Evolutionary conservation across 2,329 filamentous ascomycete genomes (phyloP), one percentile per base, ranked within the genome.

Genomic region (Fusarium globosum): DNA sequence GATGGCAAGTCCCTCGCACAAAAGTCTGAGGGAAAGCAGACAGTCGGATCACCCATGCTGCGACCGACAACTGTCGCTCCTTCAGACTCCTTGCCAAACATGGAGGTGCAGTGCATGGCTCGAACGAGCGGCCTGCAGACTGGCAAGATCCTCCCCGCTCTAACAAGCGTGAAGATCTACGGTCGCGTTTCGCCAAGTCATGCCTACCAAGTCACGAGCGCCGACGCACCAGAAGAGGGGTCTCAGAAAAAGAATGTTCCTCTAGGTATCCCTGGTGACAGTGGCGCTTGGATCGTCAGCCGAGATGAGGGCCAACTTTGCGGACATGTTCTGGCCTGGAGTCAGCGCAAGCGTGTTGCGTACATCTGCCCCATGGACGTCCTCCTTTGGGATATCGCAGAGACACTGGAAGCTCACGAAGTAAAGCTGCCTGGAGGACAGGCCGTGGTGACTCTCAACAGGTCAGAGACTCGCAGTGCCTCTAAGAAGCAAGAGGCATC

Each of bases 281-380:
- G 93, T 12, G 96, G 96, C 8, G 96, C 96, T 1, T 98, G 96
- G 96, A 90, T 98, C 8, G 91, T 98, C 21, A 93, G 96, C 76
- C 92, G 93, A 65, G 87, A 88, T 11, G 87, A 91, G n/a, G 94
- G 94, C 4, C 89, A 91, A 42, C 90, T 98, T 7, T 96, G 94
- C 76, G 96, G 96, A 0, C 96, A 98, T 77, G 94, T 98, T 1
- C 87, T 98, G 18, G 96, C 96, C 0, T 97, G 93, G 91, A 96
- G 93, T 75, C 89, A 91, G 71, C 90, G 91, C 69, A 96, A 93
- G 79, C 90, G 90, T 46, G 91, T 94, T 10, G 95, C 95, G 0
- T 98, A 97, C 81, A 96, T 98, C 69, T 96, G 94, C 69, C 96
- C 96, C 0, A 98, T 98, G 96, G 94, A 98, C 65, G 88, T 98